Evolutionary conservation across 352 stramenopile genomes (phyloP).

Genomic region (Phytophthora agathidicida): DNA sequence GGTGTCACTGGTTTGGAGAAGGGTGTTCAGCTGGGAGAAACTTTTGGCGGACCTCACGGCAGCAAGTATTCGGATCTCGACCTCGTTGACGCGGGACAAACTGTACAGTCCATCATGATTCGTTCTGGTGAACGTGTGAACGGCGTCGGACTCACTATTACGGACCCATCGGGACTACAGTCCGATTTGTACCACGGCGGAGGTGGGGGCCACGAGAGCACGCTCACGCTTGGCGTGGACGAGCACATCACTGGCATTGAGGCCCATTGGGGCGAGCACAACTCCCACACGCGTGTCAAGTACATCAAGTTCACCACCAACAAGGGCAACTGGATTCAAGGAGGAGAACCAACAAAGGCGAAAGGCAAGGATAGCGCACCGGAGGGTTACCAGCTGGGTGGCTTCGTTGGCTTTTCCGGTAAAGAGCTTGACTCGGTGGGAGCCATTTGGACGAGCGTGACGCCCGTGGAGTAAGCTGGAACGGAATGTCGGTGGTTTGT

Average conservation of each 20-base stretch:
- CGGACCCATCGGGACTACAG: neutral
- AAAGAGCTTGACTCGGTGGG: constrained; percentile 8
- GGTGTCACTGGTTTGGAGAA: neutral
- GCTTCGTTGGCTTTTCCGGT: constrained; percentile 1
- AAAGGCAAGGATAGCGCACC: neutral
- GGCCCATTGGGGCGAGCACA: constrained; percentile 17
- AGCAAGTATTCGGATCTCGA: constrained; percentile 9
- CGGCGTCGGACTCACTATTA: constrained; percentile 1
- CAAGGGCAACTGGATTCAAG: neutral
- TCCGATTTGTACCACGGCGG: constrained; percentile 13
- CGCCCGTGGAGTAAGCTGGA: too few species aligned
- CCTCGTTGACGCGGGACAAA: neutral
- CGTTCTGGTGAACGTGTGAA: constrained; percentile 10
- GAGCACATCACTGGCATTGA: constrained; percentile 17
- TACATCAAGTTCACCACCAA: constrained; percentile 25
- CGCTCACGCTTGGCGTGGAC: neutral
- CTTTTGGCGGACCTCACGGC: constrained; percentile 19
- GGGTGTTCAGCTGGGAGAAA: neutral
- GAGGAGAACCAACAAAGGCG: constrained; percentile 7
- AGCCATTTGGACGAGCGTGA: constrained; percentile 9
- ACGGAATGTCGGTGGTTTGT: too few species aligned
- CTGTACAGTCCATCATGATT: constrained; percentile 8
- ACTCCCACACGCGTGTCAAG: constrained; percentile 16
- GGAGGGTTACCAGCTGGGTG: constrained; percentile 7
- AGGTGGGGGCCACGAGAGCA: neutral